Evolutionary conservation across 208 protist species (phyloP).

Genomic region (Lotmaria passim): DNA sequence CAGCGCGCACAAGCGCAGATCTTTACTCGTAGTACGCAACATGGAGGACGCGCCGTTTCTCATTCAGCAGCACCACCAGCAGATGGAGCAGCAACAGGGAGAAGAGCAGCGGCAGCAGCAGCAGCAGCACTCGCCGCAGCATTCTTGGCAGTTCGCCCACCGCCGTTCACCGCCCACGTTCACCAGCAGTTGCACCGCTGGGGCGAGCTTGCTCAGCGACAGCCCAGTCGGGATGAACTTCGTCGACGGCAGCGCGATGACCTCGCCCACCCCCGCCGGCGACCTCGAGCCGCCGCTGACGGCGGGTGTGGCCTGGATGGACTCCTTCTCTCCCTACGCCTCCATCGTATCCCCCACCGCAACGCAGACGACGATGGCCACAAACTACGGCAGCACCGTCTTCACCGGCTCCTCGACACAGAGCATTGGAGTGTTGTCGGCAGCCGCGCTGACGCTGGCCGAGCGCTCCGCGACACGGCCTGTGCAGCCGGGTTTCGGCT

Average conservation of each 20-base stretch:
- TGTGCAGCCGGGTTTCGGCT: neutral
- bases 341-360: conserved; percentile 10
- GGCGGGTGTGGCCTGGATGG: conserved; percentile 29
- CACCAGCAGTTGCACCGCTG: neutral
- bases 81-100: neutral
- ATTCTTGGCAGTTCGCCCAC: neutral
- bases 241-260: conserved; percentile 1
- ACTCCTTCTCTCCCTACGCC: conserved; percentile 14
- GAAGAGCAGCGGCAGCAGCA: neutral
- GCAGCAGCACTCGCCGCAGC: conserved; percentile 1
- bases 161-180: neutral
- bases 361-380: conserved; percentile 18
- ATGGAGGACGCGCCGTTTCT: conserved; percentile 2
- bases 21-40: neutral
- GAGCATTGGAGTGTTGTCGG: neutral
- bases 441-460: neutral
- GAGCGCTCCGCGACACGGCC: neutral
- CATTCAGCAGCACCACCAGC: neutral
- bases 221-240: conserved; percentile 10
- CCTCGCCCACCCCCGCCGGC: conserved; percentile 3
- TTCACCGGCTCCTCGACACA: conserved; percentile 14
- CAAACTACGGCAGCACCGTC: conserved; percentile 18
- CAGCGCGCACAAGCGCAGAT: neutral
- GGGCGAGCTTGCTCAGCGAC: conserved; percentile 12
- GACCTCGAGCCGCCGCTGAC: conserved; percentile 28